Evolutionary conservation across 2,329 filamentous ascomycete species (phyloP), one percentile per base, ranked within the genome.

Genomic region (Neodidymelliopsis sp.): DNA sequence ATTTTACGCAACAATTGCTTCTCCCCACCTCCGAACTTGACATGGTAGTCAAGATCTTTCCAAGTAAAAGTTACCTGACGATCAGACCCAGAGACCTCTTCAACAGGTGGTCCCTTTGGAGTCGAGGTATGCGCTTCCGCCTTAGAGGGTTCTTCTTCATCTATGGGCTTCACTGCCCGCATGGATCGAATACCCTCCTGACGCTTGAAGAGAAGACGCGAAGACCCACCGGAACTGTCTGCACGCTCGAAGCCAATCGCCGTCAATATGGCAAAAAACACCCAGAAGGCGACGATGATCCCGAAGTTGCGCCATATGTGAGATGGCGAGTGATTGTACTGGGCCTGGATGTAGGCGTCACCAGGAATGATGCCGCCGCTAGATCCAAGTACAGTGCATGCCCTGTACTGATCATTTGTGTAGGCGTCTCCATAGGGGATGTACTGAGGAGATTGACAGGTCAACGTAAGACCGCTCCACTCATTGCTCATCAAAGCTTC

Each of bases 401-500:
- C 73, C 57, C 82, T 78, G 6, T 40, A 16, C 6, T 53, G 25
- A 40, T 30, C 19, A 41, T 54, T 45, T 4, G 18, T 31, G 41
- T 71, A 71, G 0, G 24, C 34, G 2, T 56, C 13, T 16, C 48
- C 48, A 23, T 18, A 9, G 0, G 69, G 71, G 8, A 70, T 59
- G 6, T 67, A 59, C 4, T 18, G 38, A 53, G 76, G 64, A 7
- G 49, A 76, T 3, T 78, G 76, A 48, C 83, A 84, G 1, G 75
- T 70, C 18, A 84, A 77, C 2, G 63, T 34, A 7, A 33, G 73
- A 30, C 48, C 56, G 6, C 60, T 84, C 0, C 62, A 51, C 69
- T 95, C 90, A 71, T 92, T 93, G 51, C 88, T 81, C 79, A 91
- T 85, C 18, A 93, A 77, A 0, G 83, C 77, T 70, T 93, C 89